A percentile compares a stretch with the other conserved stretches of the same genome.
phyloP scores from a whole-genome alignment of 495 filamentous ascomycete species.

The Cercophora scortea region DNA sequence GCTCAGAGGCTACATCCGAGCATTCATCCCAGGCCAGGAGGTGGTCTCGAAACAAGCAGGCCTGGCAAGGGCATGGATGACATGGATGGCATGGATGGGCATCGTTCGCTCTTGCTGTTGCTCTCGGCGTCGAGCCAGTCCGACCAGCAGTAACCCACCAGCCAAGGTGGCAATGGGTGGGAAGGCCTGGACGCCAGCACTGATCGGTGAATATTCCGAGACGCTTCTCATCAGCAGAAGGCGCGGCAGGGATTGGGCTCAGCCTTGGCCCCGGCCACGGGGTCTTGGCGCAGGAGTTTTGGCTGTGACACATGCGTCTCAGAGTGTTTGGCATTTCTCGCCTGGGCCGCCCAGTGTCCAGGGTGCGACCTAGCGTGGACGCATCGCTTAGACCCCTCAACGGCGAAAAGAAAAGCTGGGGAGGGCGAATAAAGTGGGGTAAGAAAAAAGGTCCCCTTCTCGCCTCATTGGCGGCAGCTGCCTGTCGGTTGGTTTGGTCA shows the following conservation, averaged over 20 bases:
- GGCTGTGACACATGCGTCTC: conserved; percentile 42
- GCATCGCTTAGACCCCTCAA: conserved; percentile 3
- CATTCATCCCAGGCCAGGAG: neutral
- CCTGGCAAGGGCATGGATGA: conserved; percentile 15
- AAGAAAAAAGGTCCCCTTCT: too few relatives aligned
- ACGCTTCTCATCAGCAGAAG: neutral
- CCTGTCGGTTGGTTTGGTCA: too few relatives aligned
- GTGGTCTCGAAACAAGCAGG: conserved; percentile 38
- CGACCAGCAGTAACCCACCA: too few relatives aligned
- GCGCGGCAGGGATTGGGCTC: neutral
- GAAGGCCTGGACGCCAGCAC: too few relatives aligned
- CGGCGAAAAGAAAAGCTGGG: too few relatives aligned
- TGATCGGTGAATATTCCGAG: too few relatives aligned
- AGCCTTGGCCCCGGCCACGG: neutral
- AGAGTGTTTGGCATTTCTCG: conserved; percentile 36
- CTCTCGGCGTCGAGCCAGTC: conserved; percentile 11
- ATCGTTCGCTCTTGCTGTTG: neutral
- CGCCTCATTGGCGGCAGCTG: too few relatives aligned
- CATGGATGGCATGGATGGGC: too few relatives aligned
- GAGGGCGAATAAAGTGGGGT: too few relatives aligned
- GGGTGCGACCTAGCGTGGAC: too few relatives aligned
- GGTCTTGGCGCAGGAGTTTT: conserved; percentile 24
- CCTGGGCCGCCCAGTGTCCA: conserved; percentile 8
- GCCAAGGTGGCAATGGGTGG: too few relatives aligned
- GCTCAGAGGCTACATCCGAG: neutral